These are phyloP conservation scores for Monilinia polystroma DNA, from an alignment of 2,329 filamentous ascomycete species.

Conservation along the genomic window DNA sequence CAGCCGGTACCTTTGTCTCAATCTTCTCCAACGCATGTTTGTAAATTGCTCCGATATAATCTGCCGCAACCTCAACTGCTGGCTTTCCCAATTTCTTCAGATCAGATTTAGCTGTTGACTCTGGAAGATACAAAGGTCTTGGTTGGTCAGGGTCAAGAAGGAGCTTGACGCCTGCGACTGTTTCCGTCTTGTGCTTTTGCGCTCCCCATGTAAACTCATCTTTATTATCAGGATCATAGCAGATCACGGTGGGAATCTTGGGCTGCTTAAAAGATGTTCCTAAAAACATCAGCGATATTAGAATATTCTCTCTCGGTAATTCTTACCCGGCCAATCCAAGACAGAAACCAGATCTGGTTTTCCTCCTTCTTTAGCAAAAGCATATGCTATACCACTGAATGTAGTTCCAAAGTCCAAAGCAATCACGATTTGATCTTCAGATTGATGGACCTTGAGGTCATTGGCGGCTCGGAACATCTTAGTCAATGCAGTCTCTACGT, in stretches of 20 bases:
- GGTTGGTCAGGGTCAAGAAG: conserved; percentile 35
- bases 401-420: conserved; percentile 31
- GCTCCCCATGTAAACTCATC: conserved; percentile 26
- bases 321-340: conserved; percentile 30
- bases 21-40: conserved; percentile 49
- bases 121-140: conserved; percentile 26
- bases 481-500: not conserved
- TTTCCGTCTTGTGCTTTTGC: conserved; percentile 24
- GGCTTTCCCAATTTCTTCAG: conserved; percentile 46
- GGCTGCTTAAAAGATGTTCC: conserved; percentile 18
- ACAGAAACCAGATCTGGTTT: conserved; percentile 25
- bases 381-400: conserved; percentile 28
- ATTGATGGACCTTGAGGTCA: conserved; percentile 3
- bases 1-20: conserved; percentile 45
- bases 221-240: conserved; percentile 24
- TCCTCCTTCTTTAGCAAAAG: conserved; percentile 16
- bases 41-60: conserved; percentile 41
- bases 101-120: conserved; percentile 34
- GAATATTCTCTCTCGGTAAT: not conserved
- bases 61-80: conserved; percentile 50
- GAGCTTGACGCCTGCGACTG: conserved; percentile 33
- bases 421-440: conserved; percentile 27
- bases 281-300: not conserved
- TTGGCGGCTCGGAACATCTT: not conserved
- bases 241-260: conserved; percentile 27